These are phyloP conservation scores for Haematococcus lacustris DNA, from an alignment of 139 green algal species.

Conservation along the genomic window DNA sequence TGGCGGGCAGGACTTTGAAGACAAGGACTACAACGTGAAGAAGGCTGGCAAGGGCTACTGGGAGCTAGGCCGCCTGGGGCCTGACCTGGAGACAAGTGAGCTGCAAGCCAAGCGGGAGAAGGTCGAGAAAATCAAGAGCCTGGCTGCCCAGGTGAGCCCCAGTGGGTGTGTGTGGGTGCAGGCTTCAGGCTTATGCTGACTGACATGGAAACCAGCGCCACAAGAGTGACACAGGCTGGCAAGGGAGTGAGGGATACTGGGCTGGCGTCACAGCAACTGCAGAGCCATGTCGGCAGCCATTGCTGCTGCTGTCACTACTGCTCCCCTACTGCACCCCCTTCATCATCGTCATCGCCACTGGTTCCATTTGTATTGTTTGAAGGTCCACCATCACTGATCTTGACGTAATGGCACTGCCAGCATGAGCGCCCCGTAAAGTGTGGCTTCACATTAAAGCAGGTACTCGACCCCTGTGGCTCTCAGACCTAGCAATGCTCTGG, in stretches of 20 bases:
- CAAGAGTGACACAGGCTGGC: background rate
- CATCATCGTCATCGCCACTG: no score
- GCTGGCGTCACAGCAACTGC: background rate
- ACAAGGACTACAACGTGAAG: slow-evolving; percentile 56
- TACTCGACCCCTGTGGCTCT: no score
- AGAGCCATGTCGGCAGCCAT: no score
- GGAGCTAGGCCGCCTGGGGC: slow-evolving; percentile 63
- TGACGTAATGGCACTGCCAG: background rate
- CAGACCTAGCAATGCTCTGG: background rate
- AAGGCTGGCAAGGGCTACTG: slow-evolving; percentile 47
- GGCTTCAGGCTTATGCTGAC: background rate
- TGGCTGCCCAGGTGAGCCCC: slow-evolving; percentile 22
- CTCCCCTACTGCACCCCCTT: no score
- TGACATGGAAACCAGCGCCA: background rate
- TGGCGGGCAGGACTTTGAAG: slow-evolving; percentile 45
- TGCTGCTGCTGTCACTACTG: no score
- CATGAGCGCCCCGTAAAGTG: background rate
- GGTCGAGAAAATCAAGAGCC: slow-evolving; percentile 42
- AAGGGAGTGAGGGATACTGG: background rate
- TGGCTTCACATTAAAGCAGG: no score
- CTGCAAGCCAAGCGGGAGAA: slow-evolving; percentile 53
- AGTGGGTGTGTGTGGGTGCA: background rate
- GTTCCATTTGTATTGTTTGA: no score
- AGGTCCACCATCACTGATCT: background rate
- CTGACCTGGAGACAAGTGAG: slow-evolving; percentile 48